Base-by-base conservation (phyloP, 1,139 yeast genomes). In the Scheffersomyces illinoinensis region DNA sequence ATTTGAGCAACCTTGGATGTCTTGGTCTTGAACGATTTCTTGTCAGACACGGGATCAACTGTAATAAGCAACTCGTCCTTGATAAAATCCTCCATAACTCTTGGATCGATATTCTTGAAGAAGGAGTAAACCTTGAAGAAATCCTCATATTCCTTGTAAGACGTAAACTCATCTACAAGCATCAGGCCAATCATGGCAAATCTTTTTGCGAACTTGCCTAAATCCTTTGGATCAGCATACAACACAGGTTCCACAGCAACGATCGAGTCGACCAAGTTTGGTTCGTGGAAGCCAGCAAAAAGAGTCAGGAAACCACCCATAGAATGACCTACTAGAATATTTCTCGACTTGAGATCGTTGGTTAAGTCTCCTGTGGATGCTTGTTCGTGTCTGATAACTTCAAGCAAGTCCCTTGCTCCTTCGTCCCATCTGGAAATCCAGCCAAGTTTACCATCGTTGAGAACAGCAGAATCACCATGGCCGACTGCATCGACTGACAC, bases 1-100 rank as follows among this genome's bases (percentile, higher is more conserved):
- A 86, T 66, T 66, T 88, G 91, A 57, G 79, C 81, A 14, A 65
- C 66, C 19, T 68, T 72, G 8, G 80, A 65, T 68, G 84, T 67
- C 77, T 86, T 67, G 72, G 79, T 59, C 66, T 66, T 59, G 61
- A 62, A 69, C 53, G 64, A 68, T 19, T 69, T 62, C 4, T 71
- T 61, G 1, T 72, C 64, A 12, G 59, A 56, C 49, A 69, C 72
- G 7, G 68, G 72, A 59, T 81, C 84, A n/a, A 73, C 69, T 1
- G 60, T 71, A 5, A 64, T 63, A 5, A 57, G 58, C 6, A 59
- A 26, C 24, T 59, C 61, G 26, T 57, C 60, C 50, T 57, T 55
- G 52, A 57, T 23, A 17, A 59, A 33, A 26, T 55, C 53, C 10
- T 46, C 21, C 24, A 58, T 24, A 1, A 58, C 57, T 24, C 17